These are phyloP conservation scores for Gossypium gossypioides DNA, from an alignment of 441 rosid genomes.

Conservation along the genomic window DNA sequence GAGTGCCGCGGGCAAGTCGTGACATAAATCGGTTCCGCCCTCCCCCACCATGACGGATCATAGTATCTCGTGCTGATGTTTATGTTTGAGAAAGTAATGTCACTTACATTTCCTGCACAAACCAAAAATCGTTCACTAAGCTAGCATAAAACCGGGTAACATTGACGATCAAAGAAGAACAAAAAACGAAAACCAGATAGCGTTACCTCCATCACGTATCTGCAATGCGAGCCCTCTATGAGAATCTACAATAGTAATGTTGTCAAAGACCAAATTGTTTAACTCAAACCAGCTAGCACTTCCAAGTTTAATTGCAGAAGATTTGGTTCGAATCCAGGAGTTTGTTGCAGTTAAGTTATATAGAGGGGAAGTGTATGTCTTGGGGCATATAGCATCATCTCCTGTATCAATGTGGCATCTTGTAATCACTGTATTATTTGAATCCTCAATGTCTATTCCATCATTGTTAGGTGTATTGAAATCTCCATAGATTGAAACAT, in stretches of 20 bases:
- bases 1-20: constrained; percentile 58
- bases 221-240: constrained; percentile 79
- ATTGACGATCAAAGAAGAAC: neutral
- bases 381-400: constrained; percentile 86
- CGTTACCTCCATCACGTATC: constrained; percentile 83
- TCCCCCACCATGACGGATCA: constrained; percentile 87
- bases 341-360: constrained; percentile 60
- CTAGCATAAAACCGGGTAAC: neutral
- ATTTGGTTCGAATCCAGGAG: constrained; percentile 84
- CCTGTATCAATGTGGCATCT: constrained; percentile 70
- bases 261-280: constrained; percentile 55
- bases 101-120: constrained; percentile 67
- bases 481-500: constrained; percentile 65
- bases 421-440: constrained; percentile 55
- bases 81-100: constrained; percentile 68
- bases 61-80: constrained; percentile 76
- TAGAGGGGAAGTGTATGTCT: constrained; percentile 57
- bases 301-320: constrained; percentile 80
- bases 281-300: constrained; percentile 71
- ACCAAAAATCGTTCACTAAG: neutral
- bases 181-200: neutral
- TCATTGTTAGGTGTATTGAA: constrained; percentile 81
- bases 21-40: constrained; percentile 82
- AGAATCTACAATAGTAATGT: constrained; percentile 70
- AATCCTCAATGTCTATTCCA: constrained; percentile 79